phyloP scores from a whole-genome alignment of 2,329 filamentous ascomycete species.

The Fusarium torulosum region DNA sequence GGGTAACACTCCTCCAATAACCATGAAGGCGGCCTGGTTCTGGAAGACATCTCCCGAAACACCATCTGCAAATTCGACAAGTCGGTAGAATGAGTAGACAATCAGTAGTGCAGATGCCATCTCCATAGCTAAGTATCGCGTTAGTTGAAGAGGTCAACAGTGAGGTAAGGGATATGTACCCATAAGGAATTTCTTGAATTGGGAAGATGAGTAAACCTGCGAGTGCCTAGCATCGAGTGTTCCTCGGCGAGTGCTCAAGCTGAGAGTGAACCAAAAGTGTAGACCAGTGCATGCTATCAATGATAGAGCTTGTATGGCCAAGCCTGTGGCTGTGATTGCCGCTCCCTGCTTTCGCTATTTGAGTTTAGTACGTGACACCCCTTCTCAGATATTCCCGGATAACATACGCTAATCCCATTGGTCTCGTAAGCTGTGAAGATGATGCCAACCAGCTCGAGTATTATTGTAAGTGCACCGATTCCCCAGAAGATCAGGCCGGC shows the following conservation, averaged over 20 bases:
- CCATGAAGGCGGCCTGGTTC: constrained; percentile 55
- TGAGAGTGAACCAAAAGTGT: constrained; percentile 58
- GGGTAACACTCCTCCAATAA: constrained; percentile 58
- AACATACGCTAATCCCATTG: constrained; percentile 53
- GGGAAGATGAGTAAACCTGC: constrained; percentile 56
- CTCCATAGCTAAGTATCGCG: constrained; percentile 52
- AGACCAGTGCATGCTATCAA: constrained; percentile 56
- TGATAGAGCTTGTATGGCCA: constrained; percentile 59
- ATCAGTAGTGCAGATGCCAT: constrained; percentile 55
- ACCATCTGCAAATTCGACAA: constrained; percentile 56
- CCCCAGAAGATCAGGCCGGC: constrained; percentile 53
- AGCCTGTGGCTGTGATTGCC: constrained; percentile 58
- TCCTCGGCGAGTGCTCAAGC: constrained; percentile 54
- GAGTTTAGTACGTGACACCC: constrained; percentile 28
- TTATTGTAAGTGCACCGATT: constrained; percentile 52
- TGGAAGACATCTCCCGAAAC: constrained; percentile 53
- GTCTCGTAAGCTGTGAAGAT: constrained; percentile 55
- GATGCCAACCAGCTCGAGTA: constrained; percentile 57
- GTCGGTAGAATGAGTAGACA: constrained; percentile 57
- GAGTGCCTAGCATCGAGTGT: constrained; percentile 56
- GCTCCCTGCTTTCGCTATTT: constrained; percentile 51
- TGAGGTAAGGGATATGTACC: constrained; percentile 52
- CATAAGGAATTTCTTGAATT: constrained; percentile 60
- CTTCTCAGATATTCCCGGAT: background rate
- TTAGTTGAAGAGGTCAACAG: constrained; percentile 17